These are phyloP conservation scores for Sanghuangporus weigelae DNA, from an alignment of 1,284 basidiomycete species.

Conservation along the genomic window DNA sequence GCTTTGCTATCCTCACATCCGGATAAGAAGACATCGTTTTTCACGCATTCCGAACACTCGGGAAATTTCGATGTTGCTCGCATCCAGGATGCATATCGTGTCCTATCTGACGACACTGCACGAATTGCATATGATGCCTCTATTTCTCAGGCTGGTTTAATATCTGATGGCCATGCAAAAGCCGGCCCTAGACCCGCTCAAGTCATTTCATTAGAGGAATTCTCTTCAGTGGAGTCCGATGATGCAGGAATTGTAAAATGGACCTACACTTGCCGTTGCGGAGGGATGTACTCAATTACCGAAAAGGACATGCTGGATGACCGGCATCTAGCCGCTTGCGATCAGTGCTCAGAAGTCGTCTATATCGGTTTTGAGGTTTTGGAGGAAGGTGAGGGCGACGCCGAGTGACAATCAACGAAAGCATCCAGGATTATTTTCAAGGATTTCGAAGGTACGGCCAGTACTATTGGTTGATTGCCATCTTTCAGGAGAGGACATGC, in stretches of 20 bases:
- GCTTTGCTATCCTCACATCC: slow-evolving; percentile 61
- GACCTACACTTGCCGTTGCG: slow-evolving; percentile 64
- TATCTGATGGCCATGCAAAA: not conserved
- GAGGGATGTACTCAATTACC: slow-evolving; percentile 54
- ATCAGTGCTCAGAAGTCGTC: slow-evolving; percentile 68
- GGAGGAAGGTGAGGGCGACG: slow-evolving; percentile 28
- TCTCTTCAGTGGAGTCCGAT: slow-evolving; percentile 35
- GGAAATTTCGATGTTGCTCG: slow-evolving; percentile 16
- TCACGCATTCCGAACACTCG: not conserved
- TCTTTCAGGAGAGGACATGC: not conserved
- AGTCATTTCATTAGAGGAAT: slow-evolving; percentile 71
- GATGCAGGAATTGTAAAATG: slow-evolving; percentile 32
- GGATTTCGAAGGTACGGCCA: not conserved
- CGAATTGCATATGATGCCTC: slow-evolving; percentile 48
- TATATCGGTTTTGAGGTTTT: slow-evolving; percentile 71
- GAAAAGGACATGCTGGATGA: slow-evolving; percentile 57
- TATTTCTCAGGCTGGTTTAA: not conserved
- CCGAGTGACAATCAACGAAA: not conserved
- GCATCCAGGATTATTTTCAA: not conserved
- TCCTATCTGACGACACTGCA: slow-evolving; percentile 29
- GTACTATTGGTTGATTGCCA: not conserved
- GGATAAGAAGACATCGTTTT: slow-evolving; percentile 42
- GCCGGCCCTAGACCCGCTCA: slow-evolving; percentile 61
- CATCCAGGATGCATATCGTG: slow-evolving; percentile 23
- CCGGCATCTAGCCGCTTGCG: slow-evolving; percentile 62